Conservation (phyloP, 2,329 filamentous ascomycete genomes). For the Rhinocladiella mackenziei region DNA sequence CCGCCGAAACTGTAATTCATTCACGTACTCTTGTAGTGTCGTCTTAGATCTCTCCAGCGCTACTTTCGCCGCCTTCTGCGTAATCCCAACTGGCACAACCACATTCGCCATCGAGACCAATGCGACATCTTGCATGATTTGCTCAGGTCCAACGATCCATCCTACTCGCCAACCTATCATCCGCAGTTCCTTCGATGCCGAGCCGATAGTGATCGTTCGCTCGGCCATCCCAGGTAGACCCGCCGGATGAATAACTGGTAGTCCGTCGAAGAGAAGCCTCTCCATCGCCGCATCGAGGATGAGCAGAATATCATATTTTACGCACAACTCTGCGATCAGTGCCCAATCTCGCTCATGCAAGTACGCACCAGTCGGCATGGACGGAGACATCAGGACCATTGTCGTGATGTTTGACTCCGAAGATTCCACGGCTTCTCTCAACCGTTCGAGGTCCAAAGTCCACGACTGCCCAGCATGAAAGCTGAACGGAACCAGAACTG, state of each 20-base stretch:
- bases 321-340: slow-evolving; percentile 14
- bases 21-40: slow-evolving; percentile 7
- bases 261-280: slow-evolving; percentile 15
- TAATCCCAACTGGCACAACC: slow-evolving; percentile 18
- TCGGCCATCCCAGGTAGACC: slow-evolving; percentile 14
- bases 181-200: slow-evolving; percentile 17
- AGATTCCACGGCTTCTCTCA: slow-evolving; percentile 5
- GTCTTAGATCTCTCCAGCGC: slow-evolving; percentile 9
- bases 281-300: slow-evolving; percentile 19
- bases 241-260: slow-evolving; percentile 8
- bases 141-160: slow-evolving; percentile 17
- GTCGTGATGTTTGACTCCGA: slow-evolving; percentile 4
- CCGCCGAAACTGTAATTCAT: slow-evolving; percentile 13
- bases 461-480: slow-evolving; percentile 10
- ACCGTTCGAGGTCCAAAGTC: slow-evolving; percentile 8
- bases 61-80: slow-evolving; percentile 7
- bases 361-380: slow-evolving; percentile 15
- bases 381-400: slow-evolving; percentile 18
- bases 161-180: slow-evolving; percentile 21
- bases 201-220: slow-evolving; percentile 13
- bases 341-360: slow-evolving; percentile 9
- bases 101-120: slow-evolving; percentile 15
- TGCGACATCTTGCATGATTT: not conserved
- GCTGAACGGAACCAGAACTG: slow-evolving; percentile 10
- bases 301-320: slow-evolving; percentile 12